Evolutionary conservation across 768 basidiomycete species (phyloP).

Genomic region (Pulveroboletus frians): DNA sequence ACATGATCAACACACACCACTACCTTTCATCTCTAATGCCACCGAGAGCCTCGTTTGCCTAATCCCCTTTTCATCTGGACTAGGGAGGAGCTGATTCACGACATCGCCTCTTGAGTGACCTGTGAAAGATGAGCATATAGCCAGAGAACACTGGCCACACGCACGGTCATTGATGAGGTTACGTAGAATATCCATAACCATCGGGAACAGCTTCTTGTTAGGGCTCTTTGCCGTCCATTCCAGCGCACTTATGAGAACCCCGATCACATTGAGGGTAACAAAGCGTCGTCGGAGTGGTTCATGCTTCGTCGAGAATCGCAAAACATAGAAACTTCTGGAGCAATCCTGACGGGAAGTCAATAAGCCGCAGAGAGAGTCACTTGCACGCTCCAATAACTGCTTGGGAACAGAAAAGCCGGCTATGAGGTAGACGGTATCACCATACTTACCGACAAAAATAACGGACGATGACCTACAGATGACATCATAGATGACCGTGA

Average conservation of each 20-base stretch:
- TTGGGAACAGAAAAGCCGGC: neutral
- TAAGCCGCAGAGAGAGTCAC: neutral
- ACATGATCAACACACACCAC: neutral
- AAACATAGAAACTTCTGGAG: neutral
- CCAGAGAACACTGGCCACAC: neutral
- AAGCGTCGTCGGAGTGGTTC: neutral
- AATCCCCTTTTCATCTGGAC: neutral
- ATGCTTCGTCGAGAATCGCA: neutral
- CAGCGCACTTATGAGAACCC: neutral
- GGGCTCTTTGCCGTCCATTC: neutral
- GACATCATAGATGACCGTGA: neutral
- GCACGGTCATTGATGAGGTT: neutral
- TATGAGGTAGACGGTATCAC: neutral
- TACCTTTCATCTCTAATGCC: neutral
- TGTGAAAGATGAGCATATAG: neutral
- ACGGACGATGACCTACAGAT: neutral
- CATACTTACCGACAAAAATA: neutral
- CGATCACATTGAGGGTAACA: neutral
- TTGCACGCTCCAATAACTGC: neutral
- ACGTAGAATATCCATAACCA: neutral
- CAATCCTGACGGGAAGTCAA: neutral
- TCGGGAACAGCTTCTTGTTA: neutral
- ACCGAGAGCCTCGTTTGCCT: neutral
- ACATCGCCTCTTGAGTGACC: neutral
- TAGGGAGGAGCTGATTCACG: neutral